Evolutionary conservation across 768 basidiomycete genomes (phyloP).

Genomic region (Phlegmacium glaucopus): DNA sequence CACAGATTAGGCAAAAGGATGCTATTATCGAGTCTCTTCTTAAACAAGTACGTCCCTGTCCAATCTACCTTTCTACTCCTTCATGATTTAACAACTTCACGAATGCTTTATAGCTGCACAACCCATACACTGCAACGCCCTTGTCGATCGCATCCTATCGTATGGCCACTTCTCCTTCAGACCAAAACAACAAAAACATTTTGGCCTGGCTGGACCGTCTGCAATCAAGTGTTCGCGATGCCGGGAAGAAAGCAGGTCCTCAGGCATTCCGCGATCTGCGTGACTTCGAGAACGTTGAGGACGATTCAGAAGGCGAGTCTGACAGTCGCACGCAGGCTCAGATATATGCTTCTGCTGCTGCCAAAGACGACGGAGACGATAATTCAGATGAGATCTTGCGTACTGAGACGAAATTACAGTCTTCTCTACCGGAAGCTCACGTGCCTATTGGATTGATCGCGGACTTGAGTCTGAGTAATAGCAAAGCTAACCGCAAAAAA

Average conservation of each 20-base stretch:
- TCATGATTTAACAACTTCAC: conserved; percentile 2
- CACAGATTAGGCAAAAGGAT: conserved; percentile 86
- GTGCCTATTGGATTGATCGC: conserved; percentile 79
- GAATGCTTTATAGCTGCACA: conserved; percentile 66
- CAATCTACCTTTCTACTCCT: background rate
- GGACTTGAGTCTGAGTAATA: conserved; percentile 62
- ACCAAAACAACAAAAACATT: conserved; percentile 63
- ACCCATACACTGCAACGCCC: conserved; percentile 77
- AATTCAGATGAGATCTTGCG: conserved; percentile 31
- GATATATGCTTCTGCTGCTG: conserved; percentile 7
- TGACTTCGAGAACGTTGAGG: conserved; percentile 26
- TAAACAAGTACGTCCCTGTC: conserved; percentile 56
- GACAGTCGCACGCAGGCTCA: conserved; percentile 25
- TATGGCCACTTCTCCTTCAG: conserved; percentile 73
- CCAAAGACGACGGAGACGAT: conserved; percentile 23
- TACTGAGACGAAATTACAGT: conserved; percentile 43
- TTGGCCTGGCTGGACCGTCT: conserved; percentile 76
- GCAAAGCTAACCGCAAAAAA: conserved; percentile 38
- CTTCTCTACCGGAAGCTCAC: conserved; percentile 61
- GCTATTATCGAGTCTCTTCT: conserved; percentile 80
- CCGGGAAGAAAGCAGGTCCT: conserved; percentile 39
- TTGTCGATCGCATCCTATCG: conserved; percentile 77
- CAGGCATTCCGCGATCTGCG: conserved; percentile 45
- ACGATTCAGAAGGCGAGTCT: conserved; percentile 41
- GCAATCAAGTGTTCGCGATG: conserved; percentile 53